Evolutionary conservation across 768 basidiomycete genomes (phyloP), one percentile per base, ranked within the genome.

Genomic region (Galerina sulciceps): DNA sequence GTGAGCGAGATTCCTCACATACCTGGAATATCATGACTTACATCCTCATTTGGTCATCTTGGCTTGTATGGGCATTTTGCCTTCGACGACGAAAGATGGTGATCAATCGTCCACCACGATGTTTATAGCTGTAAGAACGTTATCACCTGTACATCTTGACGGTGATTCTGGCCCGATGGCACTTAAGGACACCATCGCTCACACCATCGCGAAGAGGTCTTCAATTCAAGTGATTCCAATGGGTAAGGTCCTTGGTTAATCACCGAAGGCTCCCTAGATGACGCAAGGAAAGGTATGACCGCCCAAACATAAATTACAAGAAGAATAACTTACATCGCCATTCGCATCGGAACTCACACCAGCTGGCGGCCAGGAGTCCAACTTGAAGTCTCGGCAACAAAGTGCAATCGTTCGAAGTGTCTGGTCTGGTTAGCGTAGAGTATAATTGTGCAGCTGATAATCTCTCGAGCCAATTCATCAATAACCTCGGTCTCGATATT

Each of bases 81-180:
- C 91, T 79, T 91, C 93, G 68, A 85, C 79, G 40, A 96, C 92
- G 65, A 95, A 91, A 4, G 89, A 90, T 1, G 93, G 94, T 4
- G 90, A 88, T 36, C 45, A 94, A 73, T 57, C 96, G 89, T n/a
- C 88, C 96, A 36, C 96, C 96, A 53, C 95, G 47, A 96, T 77
- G 54, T 88, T 86, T 2, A 88, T 76, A 49, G 93, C 93, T 0
- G 93, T 96, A 51, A 98, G 85, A 49, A 95, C 93, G 63, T 97
- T 98, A 74, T 99, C 96, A 63, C 96, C 97, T 0, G 97, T 99
- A 96, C 96, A 98, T 99, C 78, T 97, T 98, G 76, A 99, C 88
- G 20, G 83, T 80, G 13, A 99, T 95, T 60, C 96, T 96, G 41
- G 97, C 96, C 52, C 80, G 83, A 66, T 87, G 87, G 69, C 96